A percentile compares a stretch with the other conserved stretches of the same genome.
Conservation (phyloP, 306 rosid species). For the Quercus dentata region DNA sequence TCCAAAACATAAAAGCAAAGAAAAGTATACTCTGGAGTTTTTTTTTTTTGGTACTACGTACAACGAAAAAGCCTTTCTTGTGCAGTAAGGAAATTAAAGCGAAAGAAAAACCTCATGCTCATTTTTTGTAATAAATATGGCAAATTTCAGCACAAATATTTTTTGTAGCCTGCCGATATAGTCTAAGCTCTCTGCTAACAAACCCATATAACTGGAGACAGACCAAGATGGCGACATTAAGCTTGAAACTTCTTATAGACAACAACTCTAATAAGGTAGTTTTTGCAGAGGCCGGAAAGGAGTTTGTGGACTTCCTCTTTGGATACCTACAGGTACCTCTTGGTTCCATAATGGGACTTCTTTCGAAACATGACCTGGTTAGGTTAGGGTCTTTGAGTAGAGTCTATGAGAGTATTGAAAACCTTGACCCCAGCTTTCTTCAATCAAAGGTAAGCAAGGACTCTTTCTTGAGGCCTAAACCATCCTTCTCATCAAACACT, state of each 20-base stretch:
- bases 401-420: neutral
- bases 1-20: too few species aligned
- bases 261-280: neutral
- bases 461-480: neutral
- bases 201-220: neutral
- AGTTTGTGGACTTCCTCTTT: constrained; percentile 1
- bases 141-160: too few species aligned
- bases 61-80: too few species aligned
- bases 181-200: neutral
- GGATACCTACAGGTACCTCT: neutral
- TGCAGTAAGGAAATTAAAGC: too few species aligned
- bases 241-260: neutral
- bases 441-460: neutral
- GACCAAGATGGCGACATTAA: neutral
- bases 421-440: neutral
- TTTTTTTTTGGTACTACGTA: too few species aligned
- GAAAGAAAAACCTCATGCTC: too few species aligned
- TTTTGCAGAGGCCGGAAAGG: neutral
- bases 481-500: neutral
- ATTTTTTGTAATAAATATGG: too few species aligned
- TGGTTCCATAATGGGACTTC: neutral
- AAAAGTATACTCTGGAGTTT: too few species aligned
- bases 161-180: too few species aligned
- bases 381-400: neutral
- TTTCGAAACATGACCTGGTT: neutral